A percentile compares a stretch with the other conserved stretches of the same genome.
Conservation (phyloP, 495 filamentous ascomycete genomes). For the Podospora didyma region DNA sequence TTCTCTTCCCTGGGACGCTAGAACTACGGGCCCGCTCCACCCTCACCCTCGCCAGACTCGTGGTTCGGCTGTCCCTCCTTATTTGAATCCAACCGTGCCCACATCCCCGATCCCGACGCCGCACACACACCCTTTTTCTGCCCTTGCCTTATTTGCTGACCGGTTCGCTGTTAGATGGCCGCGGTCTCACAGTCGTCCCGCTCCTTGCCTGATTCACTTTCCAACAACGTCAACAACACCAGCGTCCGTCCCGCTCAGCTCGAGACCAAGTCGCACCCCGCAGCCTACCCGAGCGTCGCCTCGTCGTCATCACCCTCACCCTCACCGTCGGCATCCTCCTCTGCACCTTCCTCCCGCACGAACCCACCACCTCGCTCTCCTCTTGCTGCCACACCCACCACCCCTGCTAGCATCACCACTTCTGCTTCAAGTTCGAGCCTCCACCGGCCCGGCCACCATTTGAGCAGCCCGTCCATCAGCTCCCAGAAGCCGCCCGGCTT, state of each 20-base stretch:
- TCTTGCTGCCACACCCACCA: neutral
- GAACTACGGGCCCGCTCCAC: neutral
- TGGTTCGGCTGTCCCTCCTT: slow-evolving; percentile 16
- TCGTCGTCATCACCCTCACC: too few species aligned
- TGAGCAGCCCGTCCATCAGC: slow-evolving; percentile 23
- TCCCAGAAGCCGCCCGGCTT: slow-evolving; percentile 37
- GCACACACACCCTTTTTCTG: slow-evolving; percentile 16
- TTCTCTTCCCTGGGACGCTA: too few species aligned
- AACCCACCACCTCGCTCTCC: slow-evolving; percentile 1
- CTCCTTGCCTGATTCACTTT: neutral
- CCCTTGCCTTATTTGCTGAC: slow-evolving; percentile 13
- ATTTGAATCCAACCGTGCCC: slow-evolving; percentile 30
- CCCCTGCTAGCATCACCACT: slow-evolving; percentile 4
- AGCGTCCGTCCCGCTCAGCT: neutral
- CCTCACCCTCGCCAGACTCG: neutral
- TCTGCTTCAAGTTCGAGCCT: neutral
- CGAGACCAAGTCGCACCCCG: too few species aligned
- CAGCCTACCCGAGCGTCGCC: too few species aligned
- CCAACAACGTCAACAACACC: neutral
- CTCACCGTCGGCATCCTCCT: neutral
- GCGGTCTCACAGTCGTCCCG: slow-evolving; percentile 28
- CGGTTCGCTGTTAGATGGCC: slow-evolving; percentile 34
- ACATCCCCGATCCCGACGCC: slow-evolving; percentile 26
- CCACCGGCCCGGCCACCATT: slow-evolving; percentile 16
- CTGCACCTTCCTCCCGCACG: neutral